Conservation (phyloP, 2,329 filamentous ascomycete species). For the Aspergillus viridinutans region DNA sequence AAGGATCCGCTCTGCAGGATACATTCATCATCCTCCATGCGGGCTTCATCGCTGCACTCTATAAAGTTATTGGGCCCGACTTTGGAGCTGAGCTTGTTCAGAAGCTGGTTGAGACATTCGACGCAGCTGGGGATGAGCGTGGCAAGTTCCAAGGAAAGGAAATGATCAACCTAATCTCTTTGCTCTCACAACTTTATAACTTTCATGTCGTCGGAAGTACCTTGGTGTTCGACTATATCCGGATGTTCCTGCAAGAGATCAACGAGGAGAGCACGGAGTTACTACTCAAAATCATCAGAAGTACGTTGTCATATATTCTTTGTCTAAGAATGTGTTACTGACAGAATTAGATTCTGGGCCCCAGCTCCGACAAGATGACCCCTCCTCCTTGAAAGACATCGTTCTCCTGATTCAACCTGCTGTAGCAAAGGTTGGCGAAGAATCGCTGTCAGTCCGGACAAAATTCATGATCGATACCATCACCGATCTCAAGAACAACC, state of each 20-base stretch:
- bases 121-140: slow-evolving; percentile 54
- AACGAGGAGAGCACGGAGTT: slow-evolving; percentile 86
- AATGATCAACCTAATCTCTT: slow-evolving; percentile 70
- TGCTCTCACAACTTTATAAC: slow-evolving; percentile 84
- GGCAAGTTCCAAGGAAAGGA: slow-evolving; percentile 52
- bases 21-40: slow-evolving; percentile 88
- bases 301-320: slow-evolving; percentile 26
- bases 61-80: slow-evolving; percentile 81
- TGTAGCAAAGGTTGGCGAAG: slow-evolving; percentile 62
- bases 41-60: slow-evolving; percentile 82
- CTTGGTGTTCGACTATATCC: slow-evolving; percentile 87
- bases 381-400: slow-evolving; percentile 82
- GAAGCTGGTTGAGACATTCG: slow-evolving; percentile 70
- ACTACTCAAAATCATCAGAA: slow-evolving; percentile 76
- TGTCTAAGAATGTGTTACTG: slow-evolving; percentile 6
- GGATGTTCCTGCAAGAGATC: slow-evolving; percentile 67
- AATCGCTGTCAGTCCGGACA: slow-evolving; percentile 75
- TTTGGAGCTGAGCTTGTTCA: slow-evolving; percentile 86
- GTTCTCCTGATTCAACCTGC: slow-evolving; percentile 72
- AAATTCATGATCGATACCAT: slow-evolving; percentile 98
- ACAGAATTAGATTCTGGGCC: slow-evolving; percentile 59
- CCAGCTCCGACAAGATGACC: slow-evolving; percentile 82
- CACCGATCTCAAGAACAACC: slow-evolving; percentile 90
- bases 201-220: slow-evolving; percentile 82
- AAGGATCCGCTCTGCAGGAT: slow-evolving; percentile 73